A percentile compares a stretch with the other conserved stretches of the same genome.
Conservation (phyloP, 2,329 filamentous ascomycete species). For the Epichloe sibirici region DNA sequence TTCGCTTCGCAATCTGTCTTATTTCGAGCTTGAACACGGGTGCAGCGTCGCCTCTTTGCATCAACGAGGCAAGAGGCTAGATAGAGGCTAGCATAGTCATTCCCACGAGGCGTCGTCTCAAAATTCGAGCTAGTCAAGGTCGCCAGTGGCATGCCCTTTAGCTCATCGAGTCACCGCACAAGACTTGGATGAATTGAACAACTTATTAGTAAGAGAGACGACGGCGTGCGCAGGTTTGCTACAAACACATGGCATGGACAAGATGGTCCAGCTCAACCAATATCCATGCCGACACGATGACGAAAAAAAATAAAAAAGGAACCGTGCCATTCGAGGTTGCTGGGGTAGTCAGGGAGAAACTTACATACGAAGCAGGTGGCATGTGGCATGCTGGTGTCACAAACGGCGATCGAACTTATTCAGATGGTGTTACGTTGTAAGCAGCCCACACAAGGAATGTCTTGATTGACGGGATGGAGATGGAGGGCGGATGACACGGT, state of each 20-base stretch:
- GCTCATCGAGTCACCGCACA: background rate
- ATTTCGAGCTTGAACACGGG: background rate
- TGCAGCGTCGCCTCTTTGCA: background rate
- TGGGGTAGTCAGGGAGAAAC: background rate
- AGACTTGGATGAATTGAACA: too few species aligned
- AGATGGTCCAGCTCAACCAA: too few species aligned
- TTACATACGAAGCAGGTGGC: background rate
- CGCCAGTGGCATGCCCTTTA: constrained; percentile 1
- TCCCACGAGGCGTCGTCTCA: constrained; percentile 2
- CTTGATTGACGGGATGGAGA: background rate
- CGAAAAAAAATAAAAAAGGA: too few species aligned
- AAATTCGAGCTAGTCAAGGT: constrained; percentile 1
- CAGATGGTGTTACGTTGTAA: background rate
- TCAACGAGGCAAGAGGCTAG: background rate
- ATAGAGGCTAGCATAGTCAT: background rate
- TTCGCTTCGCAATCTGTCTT: background rate
- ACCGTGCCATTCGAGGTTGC: too few species aligned
- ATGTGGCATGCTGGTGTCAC: background rate
- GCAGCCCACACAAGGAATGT: background rate
- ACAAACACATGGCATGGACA: too few species aligned
- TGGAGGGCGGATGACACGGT: background rate
- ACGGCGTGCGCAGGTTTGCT: too few species aligned
- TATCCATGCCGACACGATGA: too few species aligned
- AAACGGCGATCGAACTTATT: background rate
- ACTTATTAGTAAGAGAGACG: too few species aligned